Evolutionary conservation across 2,329 filamentous ascomycete species (phyloP).

Genomic region (Trichoderma aggressivum): DNA sequence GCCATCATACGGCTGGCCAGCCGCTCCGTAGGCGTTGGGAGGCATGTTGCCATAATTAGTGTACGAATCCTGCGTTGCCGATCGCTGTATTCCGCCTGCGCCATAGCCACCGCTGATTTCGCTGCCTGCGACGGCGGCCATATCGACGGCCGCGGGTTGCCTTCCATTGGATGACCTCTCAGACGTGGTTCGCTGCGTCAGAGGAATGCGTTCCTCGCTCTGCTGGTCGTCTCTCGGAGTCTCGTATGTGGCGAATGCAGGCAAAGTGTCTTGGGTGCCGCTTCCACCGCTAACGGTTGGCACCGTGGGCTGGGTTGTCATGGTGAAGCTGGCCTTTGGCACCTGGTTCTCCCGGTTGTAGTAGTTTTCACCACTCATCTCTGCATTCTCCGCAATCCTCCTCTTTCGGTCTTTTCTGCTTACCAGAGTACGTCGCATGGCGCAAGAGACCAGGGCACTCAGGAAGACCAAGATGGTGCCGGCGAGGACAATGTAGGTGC

Average conservation of each 20-base stretch:
- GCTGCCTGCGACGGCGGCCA: slow-evolving; percentile 27
- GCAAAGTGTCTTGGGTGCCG: slow-evolving; percentile 45
- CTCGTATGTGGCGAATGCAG: slow-evolving; percentile 64
- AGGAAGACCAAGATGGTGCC: slow-evolving; percentile 82
- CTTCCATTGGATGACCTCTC: slow-evolving; percentile 51
- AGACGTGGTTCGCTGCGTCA: slow-evolving; percentile 63
- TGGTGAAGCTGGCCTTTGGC: slow-evolving; percentile 44
- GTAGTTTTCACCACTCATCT: slow-evolving; percentile 94
- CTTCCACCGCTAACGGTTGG: slow-evolving; percentile 56
- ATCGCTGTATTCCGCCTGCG: slow-evolving; percentile 36
- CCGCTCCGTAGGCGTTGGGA: slow-evolving; percentile 45
- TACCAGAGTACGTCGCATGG: slow-evolving; percentile 89
- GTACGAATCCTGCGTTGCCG: slow-evolving; percentile 58
- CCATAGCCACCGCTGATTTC: slow-evolving; percentile 28
- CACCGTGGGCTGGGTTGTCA: slow-evolving; percentile 54
- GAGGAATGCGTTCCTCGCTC: slow-evolving; percentile 67
- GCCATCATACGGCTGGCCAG: slow-evolving; percentile 43
- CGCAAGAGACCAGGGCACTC: slow-evolving; percentile 82
- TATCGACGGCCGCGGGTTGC: slow-evolving; percentile 40
- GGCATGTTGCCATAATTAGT: slow-evolving; percentile 53
- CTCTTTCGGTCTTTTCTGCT: slow-evolving; percentile 90
- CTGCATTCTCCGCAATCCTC: slow-evolving; percentile 87
- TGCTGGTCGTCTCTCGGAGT: slow-evolving; percentile 59
- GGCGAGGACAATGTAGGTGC: slow-evolving; percentile 86
- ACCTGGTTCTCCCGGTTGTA: slow-evolving; percentile 66